These are phyloP conservation scores for Ehretia macrophylla DNA, from an alignment of 257 asterid genomes.

Conservation along the genomic window DNA sequence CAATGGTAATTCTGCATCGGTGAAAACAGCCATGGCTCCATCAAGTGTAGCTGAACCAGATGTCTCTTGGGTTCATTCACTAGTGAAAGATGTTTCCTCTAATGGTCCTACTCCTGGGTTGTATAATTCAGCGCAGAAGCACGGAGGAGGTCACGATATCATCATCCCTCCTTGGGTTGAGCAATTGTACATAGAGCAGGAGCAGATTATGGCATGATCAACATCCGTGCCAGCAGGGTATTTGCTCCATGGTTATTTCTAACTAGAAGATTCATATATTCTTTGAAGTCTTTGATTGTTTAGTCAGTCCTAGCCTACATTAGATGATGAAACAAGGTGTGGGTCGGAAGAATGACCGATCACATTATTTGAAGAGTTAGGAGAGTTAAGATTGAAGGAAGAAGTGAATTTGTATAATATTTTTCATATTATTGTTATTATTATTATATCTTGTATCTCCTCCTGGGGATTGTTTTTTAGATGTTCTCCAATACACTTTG, in stretches of 20 bases:
- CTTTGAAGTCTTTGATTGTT: slow-evolving; percentile 7
- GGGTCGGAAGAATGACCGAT: no score
- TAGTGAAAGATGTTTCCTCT: slow-evolving; percentile 6
- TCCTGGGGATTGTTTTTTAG: no score
- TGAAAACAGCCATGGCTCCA: not conserved
- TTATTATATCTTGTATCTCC: no score
- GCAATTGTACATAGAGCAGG: not conserved
- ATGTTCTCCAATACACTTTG: no score
- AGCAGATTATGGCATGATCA: not conserved
- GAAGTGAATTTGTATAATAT: no score
- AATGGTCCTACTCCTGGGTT: not conserved
- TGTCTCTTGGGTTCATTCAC: slow-evolving; percentile 12
- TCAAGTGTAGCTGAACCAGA: slow-evolving; percentile 4
- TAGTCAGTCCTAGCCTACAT: slow-evolving; percentile 3
- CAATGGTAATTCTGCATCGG: slow-evolving; percentile 9
- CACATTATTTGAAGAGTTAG: no score
- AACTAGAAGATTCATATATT: slow-evolving; percentile 1
- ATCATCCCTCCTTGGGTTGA: slow-evolving; percentile 6
- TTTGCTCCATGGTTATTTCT: slow-evolving; percentile 1
- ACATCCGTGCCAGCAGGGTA: not conserved
- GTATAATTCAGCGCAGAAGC: slow-evolving; percentile 6
- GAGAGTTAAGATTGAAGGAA: no score
- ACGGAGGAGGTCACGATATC: not conserved
- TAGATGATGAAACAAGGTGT: no score
- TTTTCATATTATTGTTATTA: no score